A percentile compares a stretch with the other conserved stretches of the same genome.
Evolutionary conservation across 116 monocot species (phyloP).

Genomic region (Iris pallida): DNA sequence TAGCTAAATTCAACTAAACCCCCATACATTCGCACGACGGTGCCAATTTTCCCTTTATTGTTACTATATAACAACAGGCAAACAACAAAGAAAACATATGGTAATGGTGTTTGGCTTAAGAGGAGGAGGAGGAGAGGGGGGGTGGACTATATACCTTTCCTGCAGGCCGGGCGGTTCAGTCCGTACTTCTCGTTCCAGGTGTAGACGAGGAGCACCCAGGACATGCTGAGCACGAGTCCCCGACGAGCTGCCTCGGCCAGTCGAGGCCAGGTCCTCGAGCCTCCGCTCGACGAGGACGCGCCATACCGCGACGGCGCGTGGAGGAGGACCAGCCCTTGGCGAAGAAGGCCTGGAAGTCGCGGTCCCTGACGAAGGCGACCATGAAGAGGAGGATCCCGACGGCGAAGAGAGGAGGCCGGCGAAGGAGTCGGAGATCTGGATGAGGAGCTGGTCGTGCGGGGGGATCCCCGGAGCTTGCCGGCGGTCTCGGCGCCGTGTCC

Average conservation of each 20-base stretch:
- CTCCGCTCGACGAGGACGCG: conserved; percentile 74
- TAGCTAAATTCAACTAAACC: too few species aligned
- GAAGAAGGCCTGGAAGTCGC: conserved; percentile 87
- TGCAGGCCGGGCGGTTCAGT: conserved; percentile 20
- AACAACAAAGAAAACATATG: too few species aligned
- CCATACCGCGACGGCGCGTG: conserved; percentile 76
- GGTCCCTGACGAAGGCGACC: conserved; percentile 79
- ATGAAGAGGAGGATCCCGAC: conserved; percentile 89
- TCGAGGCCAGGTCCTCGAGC: conserved; percentile 67
- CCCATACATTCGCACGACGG: too few species aligned
- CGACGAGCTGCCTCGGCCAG: conserved; percentile 80
- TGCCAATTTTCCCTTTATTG: too few species aligned
- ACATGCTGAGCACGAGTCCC: conserved; percentile 71
- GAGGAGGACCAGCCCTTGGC: conserved; percentile 85
- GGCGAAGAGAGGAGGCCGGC: conserved; percentile 73
- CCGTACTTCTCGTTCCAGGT: conserved; percentile 96
- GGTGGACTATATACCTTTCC: too few species aligned
- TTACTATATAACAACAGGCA: too few species aligned
- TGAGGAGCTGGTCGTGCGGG: conserved; percentile 77
- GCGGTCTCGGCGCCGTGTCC: conserved; percentile 77
- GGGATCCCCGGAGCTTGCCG: conserved; percentile 64
- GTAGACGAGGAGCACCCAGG: conserved; percentile 72
- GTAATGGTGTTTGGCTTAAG: too few species aligned
- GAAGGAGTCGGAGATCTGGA: conserved; percentile 92
- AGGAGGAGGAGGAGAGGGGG: too few species aligned